phyloP scores from a whole-genome alignment of 495 filamentous ascomycete genomes.

The Neurospora sp. region DNA sequence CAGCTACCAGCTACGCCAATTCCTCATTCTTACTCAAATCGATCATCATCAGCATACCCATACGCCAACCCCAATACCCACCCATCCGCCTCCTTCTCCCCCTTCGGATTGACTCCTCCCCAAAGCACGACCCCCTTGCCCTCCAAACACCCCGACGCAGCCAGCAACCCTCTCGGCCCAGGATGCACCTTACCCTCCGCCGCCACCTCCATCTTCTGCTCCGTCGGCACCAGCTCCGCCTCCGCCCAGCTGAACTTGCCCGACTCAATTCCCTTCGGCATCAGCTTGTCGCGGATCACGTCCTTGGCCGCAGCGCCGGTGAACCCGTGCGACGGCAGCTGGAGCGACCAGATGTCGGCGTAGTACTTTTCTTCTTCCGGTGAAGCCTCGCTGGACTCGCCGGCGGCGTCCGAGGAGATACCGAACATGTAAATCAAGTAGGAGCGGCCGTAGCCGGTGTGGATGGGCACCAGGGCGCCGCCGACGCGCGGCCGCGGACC shows the following conservation, averaged over 20 bases:
- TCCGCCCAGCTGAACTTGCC: slow-evolving; percentile 37
- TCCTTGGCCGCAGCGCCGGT: slow-evolving; percentile 44
- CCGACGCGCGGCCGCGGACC: slow-evolving; percentile 34
- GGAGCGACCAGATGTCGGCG: slow-evolving; percentile 42
- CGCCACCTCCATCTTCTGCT: slow-evolving; percentile 19
- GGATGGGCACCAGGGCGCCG: slow-evolving; percentile 36
- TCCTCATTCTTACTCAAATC: slow-evolving; percentile 8
- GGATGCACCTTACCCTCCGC: slow-evolving; percentile 40
- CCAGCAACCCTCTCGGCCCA: slow-evolving; percentile 39
- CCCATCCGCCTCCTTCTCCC: slow-evolving; percentile 39
- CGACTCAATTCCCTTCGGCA: slow-evolving; percentile 20
- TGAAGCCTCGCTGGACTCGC: background rate
- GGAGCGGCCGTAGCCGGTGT: slow-evolving; percentile 37
- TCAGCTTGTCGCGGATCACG: slow-evolving; percentile 29
- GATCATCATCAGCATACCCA: slow-evolving; percentile 18
- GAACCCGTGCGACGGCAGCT: slow-evolving; percentile 32
- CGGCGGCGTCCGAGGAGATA: slow-evolving; percentile 5
- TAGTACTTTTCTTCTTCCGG: slow-evolving; percentile 11
- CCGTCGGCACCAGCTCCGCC: slow-evolving; percentile 32
- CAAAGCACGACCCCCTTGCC: slow-evolving; percentile 38
- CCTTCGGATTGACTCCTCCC: slow-evolving; percentile 41
- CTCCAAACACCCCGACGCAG: slow-evolving; percentile 28
- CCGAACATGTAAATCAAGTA: slow-evolving; percentile 47
- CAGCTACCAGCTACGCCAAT: background rate
- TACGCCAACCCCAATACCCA: slow-evolving; percentile 38